Evolutionary conservation across 2,329 filamentous ascomycete genomes (phyloP).

Genomic region (Pseudocercospora crystallina): DNA sequence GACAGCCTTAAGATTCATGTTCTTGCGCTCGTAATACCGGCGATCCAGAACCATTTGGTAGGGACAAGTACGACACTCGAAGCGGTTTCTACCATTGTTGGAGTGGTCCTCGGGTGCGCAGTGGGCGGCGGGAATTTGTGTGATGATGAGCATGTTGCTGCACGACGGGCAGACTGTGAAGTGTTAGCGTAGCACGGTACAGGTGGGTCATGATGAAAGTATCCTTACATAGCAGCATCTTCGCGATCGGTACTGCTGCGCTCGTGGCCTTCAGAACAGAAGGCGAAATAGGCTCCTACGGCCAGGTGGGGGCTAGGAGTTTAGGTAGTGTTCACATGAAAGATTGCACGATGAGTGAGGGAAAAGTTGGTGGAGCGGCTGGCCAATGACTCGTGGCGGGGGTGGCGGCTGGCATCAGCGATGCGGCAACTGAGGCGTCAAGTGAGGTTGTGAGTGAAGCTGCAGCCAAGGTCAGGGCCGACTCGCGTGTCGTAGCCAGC

Average conservation of each 20-base stretch:
- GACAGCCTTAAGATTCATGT: constrained; percentile 79
- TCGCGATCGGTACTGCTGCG: constrained; percentile 5
- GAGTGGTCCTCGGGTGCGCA: constrained; percentile 38
- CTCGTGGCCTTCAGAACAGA: too few species aligned
- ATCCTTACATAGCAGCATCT: constrained; percentile 66
- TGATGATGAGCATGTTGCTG: constrained; percentile 79
- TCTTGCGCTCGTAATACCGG: constrained; percentile 76
- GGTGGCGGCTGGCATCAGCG: too few species aligned
- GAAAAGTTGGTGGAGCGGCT: too few species aligned
- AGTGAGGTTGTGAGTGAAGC: too few species aligned
- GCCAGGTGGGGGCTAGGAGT: too few species aligned
- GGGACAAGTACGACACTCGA: constrained; percentile 93
- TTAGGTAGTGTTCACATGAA: too few species aligned
- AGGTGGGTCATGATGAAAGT: not conserved
- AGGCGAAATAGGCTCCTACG: not conserved
- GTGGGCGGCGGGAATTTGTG: constrained; percentile 43
- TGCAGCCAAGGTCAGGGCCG: too few species aligned
- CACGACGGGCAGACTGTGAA: constrained; percentile 74
- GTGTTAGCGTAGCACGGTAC: constrained; percentile 1
- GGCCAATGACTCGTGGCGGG: too few species aligned
- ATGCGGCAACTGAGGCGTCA: too few species aligned
- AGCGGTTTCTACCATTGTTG: constrained; percentile 64
- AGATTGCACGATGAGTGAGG: too few species aligned
- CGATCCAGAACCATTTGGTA: constrained; percentile 83
- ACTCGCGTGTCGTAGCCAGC: too few species aligned